These are phyloP conservation scores for Rosa hybrid DNA, from an alignment of 331 rosid genomes.

Conservation along the genomic window DNA sequence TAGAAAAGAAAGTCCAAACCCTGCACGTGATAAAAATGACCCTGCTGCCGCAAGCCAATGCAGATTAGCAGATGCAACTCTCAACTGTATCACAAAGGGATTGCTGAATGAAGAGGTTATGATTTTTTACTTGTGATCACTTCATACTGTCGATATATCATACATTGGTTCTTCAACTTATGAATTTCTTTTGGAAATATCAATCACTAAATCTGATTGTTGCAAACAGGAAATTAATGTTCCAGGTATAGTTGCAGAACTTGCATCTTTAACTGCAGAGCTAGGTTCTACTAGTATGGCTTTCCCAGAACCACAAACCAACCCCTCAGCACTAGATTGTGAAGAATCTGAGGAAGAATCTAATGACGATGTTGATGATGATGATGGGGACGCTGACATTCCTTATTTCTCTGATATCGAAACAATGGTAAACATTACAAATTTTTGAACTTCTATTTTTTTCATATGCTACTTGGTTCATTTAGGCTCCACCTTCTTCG, in stretches of 20 bases:
- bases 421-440: slow-evolving; percentile 51
- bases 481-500: slow-evolving; percentile 20
- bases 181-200: slow-evolving; percentile 19
- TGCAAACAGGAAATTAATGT: slow-evolving; percentile 51
- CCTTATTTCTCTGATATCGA: slow-evolving; percentile 75
- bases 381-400: slow-evolving; percentile 29
- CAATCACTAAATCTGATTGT: slow-evolving; percentile 33
- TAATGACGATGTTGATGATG: slow-evolving; percentile 12
- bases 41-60: slow-evolving; percentile 30
- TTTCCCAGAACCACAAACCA: slow-evolving; percentile 43
- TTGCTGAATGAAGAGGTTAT: slow-evolving; percentile 56
- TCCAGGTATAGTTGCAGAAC: slow-evolving; percentile 35
- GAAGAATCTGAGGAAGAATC: slow-evolving; percentile 43
- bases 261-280: slow-evolving; percentile 32
- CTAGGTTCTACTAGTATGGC: slow-evolving; percentile 24
- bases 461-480: neutral
- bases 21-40: slow-evolving; percentile 38
- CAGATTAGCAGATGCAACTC: slow-evolving; percentile 40
- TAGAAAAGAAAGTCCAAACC: slow-evolving; percentile 36
- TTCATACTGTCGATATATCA: slow-evolving; percentile 9
- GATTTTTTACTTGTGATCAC: slow-evolving; percentile 23
- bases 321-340: slow-evolving; percentile 25
- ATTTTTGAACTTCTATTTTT: slow-evolving; percentile 6
- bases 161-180: slow-evolving; percentile 13
- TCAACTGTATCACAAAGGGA: slow-evolving; percentile 38